Evolutionary conservation across 2,329 filamentous ascomycete species (phyloP), one percentile per base, ranked within the genome.

Genomic region (Ophiosphaerella korrae): DNA sequence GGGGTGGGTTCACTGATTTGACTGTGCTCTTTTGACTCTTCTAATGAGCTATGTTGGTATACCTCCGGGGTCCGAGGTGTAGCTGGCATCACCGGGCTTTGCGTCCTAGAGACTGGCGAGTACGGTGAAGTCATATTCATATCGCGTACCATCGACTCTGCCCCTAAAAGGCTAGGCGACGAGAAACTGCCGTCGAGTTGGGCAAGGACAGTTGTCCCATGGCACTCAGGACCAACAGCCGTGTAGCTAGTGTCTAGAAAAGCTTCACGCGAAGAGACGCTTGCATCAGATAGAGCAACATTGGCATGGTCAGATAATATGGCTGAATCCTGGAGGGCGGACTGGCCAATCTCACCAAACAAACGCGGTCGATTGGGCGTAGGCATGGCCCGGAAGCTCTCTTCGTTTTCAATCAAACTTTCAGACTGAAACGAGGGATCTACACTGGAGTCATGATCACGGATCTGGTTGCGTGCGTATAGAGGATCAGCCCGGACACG

Each of bases 311-410:
- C 58, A 31, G 58, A 62, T 5, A 84, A 67, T 16, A 78, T 69
- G 11, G 77, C 78, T 13, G 83, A 84, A 62, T 78, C 83, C 42
- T 76, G 73, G 12, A 86, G 62, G 9, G 80, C 80, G 16, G 83
- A 84, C 24, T 77, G 71, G 9, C 80, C 80, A 55, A 87, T 83
- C 64, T 87, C 84, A 11, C 84, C 84, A 63, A 87, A 87, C 5
- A 87, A 73, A 42, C 80, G 81, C 52, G 72, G 54, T 14, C 56
- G 57, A 9, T 50, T 55, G 24, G 62, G 48, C 26, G 54, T 58
- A 9, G 60, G 63, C 59, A 68, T 63, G 13, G 64, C 35, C 12
- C 58, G 42, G 50, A 72, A 66, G 39, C 67, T 70, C 29, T 72
- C 67, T 1, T 62, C 60, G n/a, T 52, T 63, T 31, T 55, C 68